These are phyloP conservation scores for Yamadazyma ubonensis DNA, from an alignment of 805 yeast genomes.

Conservation along the genomic window DNA sequence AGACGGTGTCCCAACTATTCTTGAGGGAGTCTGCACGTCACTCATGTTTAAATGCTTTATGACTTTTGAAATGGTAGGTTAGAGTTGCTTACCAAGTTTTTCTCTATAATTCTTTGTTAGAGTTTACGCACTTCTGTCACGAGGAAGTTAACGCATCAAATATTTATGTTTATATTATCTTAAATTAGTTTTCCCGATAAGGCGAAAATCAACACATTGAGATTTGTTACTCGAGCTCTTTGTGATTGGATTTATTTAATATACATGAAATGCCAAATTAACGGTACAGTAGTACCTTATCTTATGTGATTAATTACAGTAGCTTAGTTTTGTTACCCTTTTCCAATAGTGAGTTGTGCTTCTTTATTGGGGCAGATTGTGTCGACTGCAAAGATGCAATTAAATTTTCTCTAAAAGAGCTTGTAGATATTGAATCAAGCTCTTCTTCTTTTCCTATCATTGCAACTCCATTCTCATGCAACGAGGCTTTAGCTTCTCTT, in stretches of 20 bases:
- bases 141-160: conserved; percentile 1
- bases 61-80: neutral
- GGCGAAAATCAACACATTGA: conserved; percentile 5
- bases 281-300: too few species aligned
- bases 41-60: conserved; percentile 1
- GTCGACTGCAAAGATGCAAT: conserved; percentile 1
- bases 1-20: conserved; percentile 9
- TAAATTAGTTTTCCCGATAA: conserved; percentile 4
- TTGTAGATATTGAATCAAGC: neutral
- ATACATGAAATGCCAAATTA: too few species aligned
- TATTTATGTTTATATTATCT: conserved; percentile 9
- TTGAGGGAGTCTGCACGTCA: conserved; percentile 13
- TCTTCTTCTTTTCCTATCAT: conserved; percentile 9
- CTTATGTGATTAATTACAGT: too few species aligned
- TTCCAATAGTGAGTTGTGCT: neutral
- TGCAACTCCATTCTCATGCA: conserved; percentile 19
- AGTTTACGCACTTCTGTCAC: conserved; percentile 1
- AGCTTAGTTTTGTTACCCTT: too few species aligned
- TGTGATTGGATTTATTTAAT: conserved; percentile 7
- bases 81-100: too few species aligned
- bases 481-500: conserved; percentile 17
- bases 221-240: too few species aligned
- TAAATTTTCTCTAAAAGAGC: conserved; percentile 3
- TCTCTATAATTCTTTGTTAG: too few species aligned
- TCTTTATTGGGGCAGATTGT: neutral